These are phyloP conservation scores for Melanopsichium pennsylvanicum DNA, from an alignment of 1,284 basidiomycete species.

Conservation along the genomic window DNA sequence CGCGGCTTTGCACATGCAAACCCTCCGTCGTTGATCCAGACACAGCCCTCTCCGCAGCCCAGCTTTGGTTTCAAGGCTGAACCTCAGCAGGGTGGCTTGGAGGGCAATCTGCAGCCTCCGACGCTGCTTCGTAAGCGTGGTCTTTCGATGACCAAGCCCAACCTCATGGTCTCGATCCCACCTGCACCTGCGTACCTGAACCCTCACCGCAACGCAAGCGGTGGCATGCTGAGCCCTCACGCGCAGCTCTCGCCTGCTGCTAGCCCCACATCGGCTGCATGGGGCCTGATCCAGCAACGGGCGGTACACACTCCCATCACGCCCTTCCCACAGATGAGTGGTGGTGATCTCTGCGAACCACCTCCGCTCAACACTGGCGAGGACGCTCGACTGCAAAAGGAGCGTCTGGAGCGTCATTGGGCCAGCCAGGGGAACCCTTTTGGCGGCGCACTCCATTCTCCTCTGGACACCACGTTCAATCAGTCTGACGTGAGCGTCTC, in stretches of 20 bases:
- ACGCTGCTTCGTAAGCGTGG: slow-evolving; percentile 58
- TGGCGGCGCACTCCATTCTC: slow-evolving; percentile 30
- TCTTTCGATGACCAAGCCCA: slow-evolving; percentile 55
- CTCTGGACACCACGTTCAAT: slow-evolving; percentile 45
- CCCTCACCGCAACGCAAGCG: slow-evolving; percentile 26
- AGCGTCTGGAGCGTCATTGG: slow-evolving; percentile 57
- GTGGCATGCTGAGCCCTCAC: slow-evolving; percentile 38
- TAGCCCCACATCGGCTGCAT: slow-evolving; percentile 46
- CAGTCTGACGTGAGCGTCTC: slow-evolving; percentile 16
- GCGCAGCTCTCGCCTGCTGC: slow-evolving; percentile 35
- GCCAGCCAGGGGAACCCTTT: slow-evolving; percentile 36
- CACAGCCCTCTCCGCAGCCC: slow-evolving; percentile 50
- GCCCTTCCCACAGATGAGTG: slow-evolving; percentile 49
- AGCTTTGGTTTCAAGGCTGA: slow-evolving; percentile 23
- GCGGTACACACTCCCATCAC: slow-evolving; percentile 57
- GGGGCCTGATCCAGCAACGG: slow-evolving; percentile 58
- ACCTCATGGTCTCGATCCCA: slow-evolving; percentile 57
- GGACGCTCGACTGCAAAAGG: slow-evolving; percentile 50
- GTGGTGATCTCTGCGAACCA: slow-evolving; percentile 34
- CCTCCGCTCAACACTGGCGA: slow-evolving; percentile 50
- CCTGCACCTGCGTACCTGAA: slow-evolving; percentile 51
- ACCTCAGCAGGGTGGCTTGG: slow-evolving; percentile 1
- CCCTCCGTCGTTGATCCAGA: slow-evolving; percentile 49
- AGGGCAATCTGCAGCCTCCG: slow-evolving; percentile 27
- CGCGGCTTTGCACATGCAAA: slow-evolving; percentile 17